These are phyloP conservation scores for Endocladia muricata DNA, from an alignment of 31 red algal species.

Conservation along the genomic window DNA sequence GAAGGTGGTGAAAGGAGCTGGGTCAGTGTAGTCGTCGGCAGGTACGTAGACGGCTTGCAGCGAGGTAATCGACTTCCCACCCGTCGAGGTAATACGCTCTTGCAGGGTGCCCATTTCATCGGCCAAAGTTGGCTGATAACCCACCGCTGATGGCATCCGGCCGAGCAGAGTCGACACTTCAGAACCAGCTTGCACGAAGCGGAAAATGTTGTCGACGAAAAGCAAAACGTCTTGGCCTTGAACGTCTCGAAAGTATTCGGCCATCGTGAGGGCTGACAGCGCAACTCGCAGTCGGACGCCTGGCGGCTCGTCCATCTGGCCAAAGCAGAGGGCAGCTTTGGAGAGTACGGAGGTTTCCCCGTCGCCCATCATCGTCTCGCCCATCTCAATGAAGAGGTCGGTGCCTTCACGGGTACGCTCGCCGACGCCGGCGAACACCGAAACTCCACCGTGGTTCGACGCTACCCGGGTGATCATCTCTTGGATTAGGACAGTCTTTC, in stretches of 20 bases:
- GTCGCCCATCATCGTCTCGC: constrained; percentile 93
- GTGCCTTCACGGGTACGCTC: constrained; percentile 99
- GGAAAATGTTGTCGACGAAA: constrained; percentile 99
- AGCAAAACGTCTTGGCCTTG: constrained; percentile 99
- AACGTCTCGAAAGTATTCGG: constrained; percentile 99
- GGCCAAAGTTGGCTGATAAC: constrained; percentile 98
- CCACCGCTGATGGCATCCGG: constrained; percentile 99
- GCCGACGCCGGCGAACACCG: constrained; percentile 98
- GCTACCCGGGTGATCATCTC: constrained; percentile 99
- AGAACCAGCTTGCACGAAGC: constrained; percentile 96
- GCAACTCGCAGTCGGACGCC: constrained; percentile 97
- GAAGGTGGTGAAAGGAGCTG: constrained; percentile 98
- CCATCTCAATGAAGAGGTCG: constrained; percentile 99
- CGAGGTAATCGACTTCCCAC: constrained; percentile 96
- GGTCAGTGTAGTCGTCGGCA: constrained; percentile 99
- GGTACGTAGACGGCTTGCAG: constrained; percentile 99
- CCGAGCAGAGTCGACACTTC: constrained; percentile 99
- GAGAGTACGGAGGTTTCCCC: no score
- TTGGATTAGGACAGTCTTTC: constrained; percentile 99
- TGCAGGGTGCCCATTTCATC: constrained; percentile 97
- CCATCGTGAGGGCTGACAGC: constrained; percentile 95
- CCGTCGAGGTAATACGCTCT: constrained; percentile 99
- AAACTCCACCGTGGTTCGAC: constrained; percentile 98
- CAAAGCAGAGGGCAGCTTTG: constrained; percentile 98
- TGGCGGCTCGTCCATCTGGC: constrained; percentile 99